Evolutionary conservation across 768 basidiomycete genomes (phyloP).

Genomic region (Gloeopeniophorella convolvens): DNA sequence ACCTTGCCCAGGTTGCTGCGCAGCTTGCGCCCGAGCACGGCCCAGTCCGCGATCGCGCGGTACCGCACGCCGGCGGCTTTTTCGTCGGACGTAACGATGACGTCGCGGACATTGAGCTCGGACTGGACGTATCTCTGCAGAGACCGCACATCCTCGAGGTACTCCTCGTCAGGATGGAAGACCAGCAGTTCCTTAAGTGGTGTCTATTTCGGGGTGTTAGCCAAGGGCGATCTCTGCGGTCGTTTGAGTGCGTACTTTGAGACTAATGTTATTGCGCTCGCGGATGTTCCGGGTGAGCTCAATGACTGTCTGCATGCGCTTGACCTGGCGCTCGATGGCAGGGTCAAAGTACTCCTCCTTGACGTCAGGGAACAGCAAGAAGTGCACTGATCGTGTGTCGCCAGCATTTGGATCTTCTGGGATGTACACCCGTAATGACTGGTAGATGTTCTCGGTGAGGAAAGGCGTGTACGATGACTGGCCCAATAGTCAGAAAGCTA

Average conservation of each 20-base stretch:
- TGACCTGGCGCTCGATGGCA: conserved; percentile 89
- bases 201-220: conserved; percentile 42
- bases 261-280: conserved; percentile 76
- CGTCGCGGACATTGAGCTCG: conserved; percentile 90
- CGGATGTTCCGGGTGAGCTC: conserved; percentile 86
- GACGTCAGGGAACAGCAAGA: conserved; percentile 87
- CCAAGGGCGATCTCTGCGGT: background rate
- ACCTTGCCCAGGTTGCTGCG: conserved; percentile 88
- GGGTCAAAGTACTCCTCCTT: conserved; percentile 94
- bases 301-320: conserved; percentile 92
- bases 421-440: conserved; percentile 79
- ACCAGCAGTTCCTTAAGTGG: conserved; percentile 89
- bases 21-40: conserved; percentile 87
- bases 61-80: conserved; percentile 80
- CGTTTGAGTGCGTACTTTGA: conserved; percentile 61
- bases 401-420: conserved; percentile 62
- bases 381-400: conserved; percentile 92
- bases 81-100: conserved; percentile 89
- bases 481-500: background rate
- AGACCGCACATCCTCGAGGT: conserved; percentile 78
- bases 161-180: conserved; percentile 83
- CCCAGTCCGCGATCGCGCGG: conserved; percentile 90
- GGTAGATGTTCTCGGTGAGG: conserved; percentile 94
- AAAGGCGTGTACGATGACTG: conserved; percentile 98
- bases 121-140: conserved; percentile 86